Evolutionary conservation across 306 rosid species (phyloP).

Genomic region (Begonia fuchsioides): DNA sequence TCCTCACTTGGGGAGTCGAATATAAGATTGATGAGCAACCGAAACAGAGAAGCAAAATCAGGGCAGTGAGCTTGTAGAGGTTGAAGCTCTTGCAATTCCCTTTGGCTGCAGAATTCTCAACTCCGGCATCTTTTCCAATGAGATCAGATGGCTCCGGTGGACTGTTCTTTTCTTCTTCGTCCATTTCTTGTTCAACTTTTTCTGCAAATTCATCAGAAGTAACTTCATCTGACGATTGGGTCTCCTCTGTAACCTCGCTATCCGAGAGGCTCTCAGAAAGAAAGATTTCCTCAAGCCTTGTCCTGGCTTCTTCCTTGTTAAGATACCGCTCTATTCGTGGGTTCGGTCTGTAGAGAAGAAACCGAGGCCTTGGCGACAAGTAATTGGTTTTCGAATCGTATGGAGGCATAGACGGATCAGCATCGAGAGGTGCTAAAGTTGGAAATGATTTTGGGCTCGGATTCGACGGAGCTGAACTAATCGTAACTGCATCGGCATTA

Average conservation of each 20-base stretch:
- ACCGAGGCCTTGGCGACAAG: constrained; percentile 78
- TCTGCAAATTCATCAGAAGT: constrained; percentile 18
- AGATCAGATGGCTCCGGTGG: no score
- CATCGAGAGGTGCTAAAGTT: constrained; percentile 40
- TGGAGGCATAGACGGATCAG: constrained; percentile 45
- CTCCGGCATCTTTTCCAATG: no score
- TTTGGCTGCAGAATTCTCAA: no score
- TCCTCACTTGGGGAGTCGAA: not conserved
- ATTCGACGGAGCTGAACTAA: constrained; percentile 49
- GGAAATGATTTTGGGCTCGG: constrained; percentile 18
- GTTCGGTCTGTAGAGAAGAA: constrained; percentile 66
- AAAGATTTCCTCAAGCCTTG: constrained; percentile 6
- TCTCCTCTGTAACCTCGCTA: constrained; percentile 22
- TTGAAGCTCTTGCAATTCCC: no score
- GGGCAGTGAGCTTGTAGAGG: no score
- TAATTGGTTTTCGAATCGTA: constrained; percentile 75
- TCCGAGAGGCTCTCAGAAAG: constrained; percentile 38
- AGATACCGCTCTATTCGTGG: constrained; percentile 24
- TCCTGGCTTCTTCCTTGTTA: no score
- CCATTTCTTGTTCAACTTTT: not conserved
- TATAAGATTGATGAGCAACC: no score
- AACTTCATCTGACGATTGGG: constrained; percentile 34
- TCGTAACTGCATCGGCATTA: constrained; percentile 42
- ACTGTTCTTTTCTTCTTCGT: not conserved
- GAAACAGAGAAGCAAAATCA: no score